phyloP scores from a whole-genome alignment of 768 basidiomycete genomes.

The Amanita rubescens region DNA sequence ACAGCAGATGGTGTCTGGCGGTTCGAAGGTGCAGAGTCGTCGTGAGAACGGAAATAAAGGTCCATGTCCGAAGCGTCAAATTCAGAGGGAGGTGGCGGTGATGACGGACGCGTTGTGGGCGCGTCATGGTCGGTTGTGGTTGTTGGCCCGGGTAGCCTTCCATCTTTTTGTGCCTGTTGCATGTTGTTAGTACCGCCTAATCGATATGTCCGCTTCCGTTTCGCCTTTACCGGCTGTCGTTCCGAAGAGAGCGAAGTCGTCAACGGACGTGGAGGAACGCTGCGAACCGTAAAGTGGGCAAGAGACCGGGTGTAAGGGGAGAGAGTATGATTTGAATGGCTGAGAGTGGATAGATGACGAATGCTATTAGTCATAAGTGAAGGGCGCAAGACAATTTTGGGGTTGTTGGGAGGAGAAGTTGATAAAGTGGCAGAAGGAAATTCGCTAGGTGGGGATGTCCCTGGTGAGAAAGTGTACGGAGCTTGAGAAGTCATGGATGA shows the following conservation, averaged over 20 bases:
- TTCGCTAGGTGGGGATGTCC: conserved; percentile 13
- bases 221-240: conserved; percentile 60
- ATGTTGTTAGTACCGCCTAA: conserved; percentile 39
- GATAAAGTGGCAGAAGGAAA: conserved; percentile 14
- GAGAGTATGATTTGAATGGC: conserved; percentile 86
- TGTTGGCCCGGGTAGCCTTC: conserved; percentile 13
- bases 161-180: neutral
- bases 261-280: conserved; percentile 58
- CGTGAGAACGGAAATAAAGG: conserved; percentile 50
- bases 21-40: conserved; percentile 9
- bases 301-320: conserved; percentile 89
- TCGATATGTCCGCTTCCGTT: conserved; percentile 65
- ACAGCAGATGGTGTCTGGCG: neutral
- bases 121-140: conserved; percentile 5
- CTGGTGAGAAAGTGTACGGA: conserved; percentile 12
- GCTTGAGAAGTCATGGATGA: conserved; percentile 18
- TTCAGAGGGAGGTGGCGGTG: conserved; percentile 12
- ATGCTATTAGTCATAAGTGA: conserved; percentile 64
- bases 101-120: conserved; percentile 10
- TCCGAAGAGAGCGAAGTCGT: conserved; percentile 28
- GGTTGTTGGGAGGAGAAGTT: conserved; percentile 23
- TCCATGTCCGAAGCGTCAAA: conserved; percentile 48
- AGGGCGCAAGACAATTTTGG: conserved; percentile 59
- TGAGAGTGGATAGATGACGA: conserved; percentile 81
- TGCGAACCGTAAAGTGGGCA: conserved; percentile 88